phyloP scores from a whole-genome alignment of 179 eudicot genomes.

The Carnegiea gigantea region DNA sequence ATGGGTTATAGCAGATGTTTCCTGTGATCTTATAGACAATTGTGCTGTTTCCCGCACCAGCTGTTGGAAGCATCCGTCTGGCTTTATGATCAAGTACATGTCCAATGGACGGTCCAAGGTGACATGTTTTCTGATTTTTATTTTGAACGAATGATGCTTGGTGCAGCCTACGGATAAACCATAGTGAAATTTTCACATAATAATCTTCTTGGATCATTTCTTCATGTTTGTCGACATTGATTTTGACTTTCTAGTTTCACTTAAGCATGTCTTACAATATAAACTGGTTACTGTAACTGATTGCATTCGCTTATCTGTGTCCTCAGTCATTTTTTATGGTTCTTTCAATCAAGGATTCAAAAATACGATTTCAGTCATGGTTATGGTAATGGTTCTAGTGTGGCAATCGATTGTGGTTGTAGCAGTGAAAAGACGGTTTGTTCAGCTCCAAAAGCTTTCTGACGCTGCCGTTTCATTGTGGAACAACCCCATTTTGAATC shows the following conservation, averaged over 20 bases:
- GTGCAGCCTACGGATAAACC: neutral
- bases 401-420: too few species aligned
- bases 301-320: neutral
- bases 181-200: neutral
- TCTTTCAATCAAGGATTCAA: neutral
- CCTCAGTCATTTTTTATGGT: neutral
- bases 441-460: too few species aligned
- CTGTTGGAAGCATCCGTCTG: constrained; percentile 50
- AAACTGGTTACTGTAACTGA: neutral
- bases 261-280: neutral
- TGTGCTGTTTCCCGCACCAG: constrained; percentile 45
- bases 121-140: neutral
- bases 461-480: too few species aligned
- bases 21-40: constrained; percentile 48
- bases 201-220: neutral
- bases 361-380: too few species aligned
- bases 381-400: too few species aligned
- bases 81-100: constrained; percentile 38
- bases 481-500: too few species aligned
- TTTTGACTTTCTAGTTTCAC: neutral
- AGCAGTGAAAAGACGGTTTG: too few species aligned
- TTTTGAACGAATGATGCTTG: neutral
- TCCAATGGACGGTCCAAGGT: constrained; percentile 36
- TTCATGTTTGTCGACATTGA: neutral
- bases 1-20: constrained; percentile 62